Evolutionary conservation across 1,139 yeast genomes (phyloP), one percentile per base, ranked within the genome.

Genomic region (Magnusiomyces magnusii): DNA sequence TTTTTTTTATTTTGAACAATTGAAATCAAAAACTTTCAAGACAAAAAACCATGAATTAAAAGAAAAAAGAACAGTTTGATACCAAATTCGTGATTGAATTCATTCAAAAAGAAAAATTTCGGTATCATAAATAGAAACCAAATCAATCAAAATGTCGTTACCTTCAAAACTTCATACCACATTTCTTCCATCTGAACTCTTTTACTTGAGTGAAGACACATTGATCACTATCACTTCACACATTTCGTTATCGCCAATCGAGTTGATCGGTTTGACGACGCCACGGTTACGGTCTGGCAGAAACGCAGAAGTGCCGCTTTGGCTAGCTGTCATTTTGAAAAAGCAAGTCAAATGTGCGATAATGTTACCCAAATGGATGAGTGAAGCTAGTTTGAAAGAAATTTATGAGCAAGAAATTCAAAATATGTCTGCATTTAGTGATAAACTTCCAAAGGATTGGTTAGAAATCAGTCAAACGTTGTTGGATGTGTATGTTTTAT

Each of bases 311-410:
- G 84, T 93, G 0, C 96, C 97, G 0, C 66, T 93, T 2, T 93
- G 99, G 99, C 77, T 89, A 27, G 98, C 97, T 0, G 71, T 91
- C 17, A 76, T 92, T 21, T 76, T 93, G 58, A 90, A 90, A 68
- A 83, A 86, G 53, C 98, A 93, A 71, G 86, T 84, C 56, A 86
- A 92, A 65, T 90, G 98, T 71, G 86, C 85, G 62, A 84, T 93
- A 2, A 85, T 91, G 5, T 86, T 92, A 13, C 99, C 99, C 0
- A 78, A 76, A 1, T 93, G 99, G 99, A 77, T 93, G n/a, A 80
- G 78, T 19, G 73, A 81, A 57, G 75, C 76, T n/a, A 77, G 76
- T 59, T 72, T 93, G 59, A 80, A 80, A 61, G 78, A 76, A 3
- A 78, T 80, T 57, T 83, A 87, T 65, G 91, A 87, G 15, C 85